Evolutionary conservation across 192 early-diverging fungal species (phyloP).

Genomic region (Coemansia sp.): DNA sequence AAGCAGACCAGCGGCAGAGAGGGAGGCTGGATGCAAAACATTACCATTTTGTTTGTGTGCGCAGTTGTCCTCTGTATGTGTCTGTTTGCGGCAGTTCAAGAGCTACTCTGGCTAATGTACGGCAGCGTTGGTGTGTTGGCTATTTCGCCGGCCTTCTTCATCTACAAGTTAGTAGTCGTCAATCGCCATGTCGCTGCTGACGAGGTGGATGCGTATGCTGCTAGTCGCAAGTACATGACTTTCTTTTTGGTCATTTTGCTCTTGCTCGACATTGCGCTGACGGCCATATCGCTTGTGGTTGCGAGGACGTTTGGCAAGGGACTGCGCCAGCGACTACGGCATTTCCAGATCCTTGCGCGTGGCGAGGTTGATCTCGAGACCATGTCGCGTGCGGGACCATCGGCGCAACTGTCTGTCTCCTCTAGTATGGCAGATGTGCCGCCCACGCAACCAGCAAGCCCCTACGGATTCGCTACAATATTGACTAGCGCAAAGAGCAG

Average conservation of each 20-base stretch:
- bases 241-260: conserved; percentile 30
- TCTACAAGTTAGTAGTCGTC: conserved; percentile 43
- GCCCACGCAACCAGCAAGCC: not conserved
- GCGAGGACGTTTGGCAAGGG: conserved; percentile 31
- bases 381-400: conserved; percentile 1
- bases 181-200: not conserved
- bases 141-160: conserved; percentile 28
- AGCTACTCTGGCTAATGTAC: conserved; percentile 43
- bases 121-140: conserved; percentile 19
- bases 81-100: conserved; percentile 33
- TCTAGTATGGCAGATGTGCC: not conserved
- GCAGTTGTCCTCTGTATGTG: conserved; percentile 21
- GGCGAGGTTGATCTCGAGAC: conserved; percentile 30
- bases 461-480: conserved; percentile 3
- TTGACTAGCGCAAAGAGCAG: conserved; percentile 28
- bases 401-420: not conserved
- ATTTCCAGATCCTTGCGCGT: conserved; percentile 34
- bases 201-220: conserved; percentile 1
- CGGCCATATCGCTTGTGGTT: conserved; percentile 13
- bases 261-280: conserved; percentile 18
- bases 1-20: conserved; percentile 21
- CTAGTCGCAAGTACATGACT: conserved; percentile 22
- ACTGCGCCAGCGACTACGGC: conserved; percentile 28
- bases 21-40: conserved; percentile 22
- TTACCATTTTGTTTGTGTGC: conserved; percentile 11